Evolutionary conservation across 768 basidiomycete genomes (phyloP).

Genomic region (Galerina marginata): DNA sequence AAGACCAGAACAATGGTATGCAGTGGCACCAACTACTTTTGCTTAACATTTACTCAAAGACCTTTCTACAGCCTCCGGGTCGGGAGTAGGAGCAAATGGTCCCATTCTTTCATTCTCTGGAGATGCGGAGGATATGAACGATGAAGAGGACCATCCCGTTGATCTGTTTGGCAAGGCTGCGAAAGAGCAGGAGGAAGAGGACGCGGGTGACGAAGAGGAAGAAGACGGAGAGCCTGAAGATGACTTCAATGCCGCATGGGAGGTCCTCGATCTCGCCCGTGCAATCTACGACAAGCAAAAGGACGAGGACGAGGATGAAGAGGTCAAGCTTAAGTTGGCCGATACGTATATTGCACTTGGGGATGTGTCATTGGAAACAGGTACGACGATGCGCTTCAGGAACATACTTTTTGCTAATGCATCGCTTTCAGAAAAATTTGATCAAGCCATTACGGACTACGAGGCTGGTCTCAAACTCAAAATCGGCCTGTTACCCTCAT

Average conservation of each 20-base stretch:
- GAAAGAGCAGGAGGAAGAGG: constrained; percentile 55
- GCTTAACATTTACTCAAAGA: constrained; percentile 6
- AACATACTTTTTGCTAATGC: not conserved
- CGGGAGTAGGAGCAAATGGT: constrained; percentile 46
- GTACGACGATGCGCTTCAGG: constrained; percentile 45
- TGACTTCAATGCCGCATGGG: constrained; percentile 98
- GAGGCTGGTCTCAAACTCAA: constrained; percentile 79
- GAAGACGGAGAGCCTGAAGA: constrained; percentile 89
- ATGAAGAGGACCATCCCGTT: constrained; percentile 54
- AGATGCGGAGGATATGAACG: constrained; percentile 70
- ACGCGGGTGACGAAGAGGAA: constrained; percentile 61
- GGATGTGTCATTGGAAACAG: constrained; percentile 96
- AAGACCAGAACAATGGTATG: constrained; percentile 44
- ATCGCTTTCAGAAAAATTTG: constrained; percentile 83
- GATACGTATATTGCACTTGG: constrained; percentile 91
- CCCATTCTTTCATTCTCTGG: constrained; percentile 82
- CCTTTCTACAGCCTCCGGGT: constrained; percentile 32
- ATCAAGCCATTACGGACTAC: constrained; percentile 91
- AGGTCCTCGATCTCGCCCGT: constrained; percentile 93
- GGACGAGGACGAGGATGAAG: constrained; percentile 57
- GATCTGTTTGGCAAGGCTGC: constrained; percentile 68
- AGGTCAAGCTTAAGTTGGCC: constrained; percentile 80
- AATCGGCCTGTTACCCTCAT: constrained; percentile 71
- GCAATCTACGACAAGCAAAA: constrained; percentile 79
- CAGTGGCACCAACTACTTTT: constrained; percentile 4